phyloP scores from a whole-genome alignment of 176 grass and related monocot species.

The Rhynchospora tenuis region DNA sequence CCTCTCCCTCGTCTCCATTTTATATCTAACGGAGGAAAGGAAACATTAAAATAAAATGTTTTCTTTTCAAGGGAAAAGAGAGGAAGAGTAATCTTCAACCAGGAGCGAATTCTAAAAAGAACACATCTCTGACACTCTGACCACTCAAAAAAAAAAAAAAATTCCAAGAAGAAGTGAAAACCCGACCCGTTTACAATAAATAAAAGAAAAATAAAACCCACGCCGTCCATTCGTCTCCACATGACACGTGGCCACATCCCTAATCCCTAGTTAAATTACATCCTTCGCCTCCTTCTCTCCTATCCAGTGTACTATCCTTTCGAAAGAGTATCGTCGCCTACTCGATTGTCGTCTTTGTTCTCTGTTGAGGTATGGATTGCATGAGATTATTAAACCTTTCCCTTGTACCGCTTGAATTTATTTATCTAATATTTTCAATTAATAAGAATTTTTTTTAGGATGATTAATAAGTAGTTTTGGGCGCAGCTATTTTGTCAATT shows the following conservation, averaged over 20 bases:
- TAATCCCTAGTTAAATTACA: constrained; percentile 8
- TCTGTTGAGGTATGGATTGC: background rate
- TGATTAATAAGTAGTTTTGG: background rate
- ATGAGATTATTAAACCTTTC: background rate
- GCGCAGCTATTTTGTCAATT: background rate
- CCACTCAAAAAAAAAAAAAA: too few species aligned
- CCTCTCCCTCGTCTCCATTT: background rate
- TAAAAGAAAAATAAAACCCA: background rate
- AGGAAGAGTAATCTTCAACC: too few species aligned
- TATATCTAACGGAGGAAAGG: too few species aligned
- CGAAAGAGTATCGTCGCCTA: too few species aligned
- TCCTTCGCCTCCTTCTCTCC: background rate
- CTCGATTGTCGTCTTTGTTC: background rate
- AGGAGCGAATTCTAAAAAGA: too few species aligned
- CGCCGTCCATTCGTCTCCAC: background rate
- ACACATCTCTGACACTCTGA: too few species aligned
- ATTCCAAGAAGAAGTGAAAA: constrained; percentile 11
- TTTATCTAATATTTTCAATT: background rate
- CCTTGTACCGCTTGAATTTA: background rate
- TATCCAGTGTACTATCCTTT: background rate
- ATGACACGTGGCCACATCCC: constrained; percentile 11
- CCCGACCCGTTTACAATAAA: background rate
- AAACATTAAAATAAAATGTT: too few species aligned
- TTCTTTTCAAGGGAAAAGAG: too few species aligned
- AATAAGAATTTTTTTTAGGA: background rate